A percentile compares a stretch with the other conserved stretches of the same genome.
phyloP scores from a whole-genome alignment of 805 yeast species.

The Pichia pseudocactophila region DNA sequence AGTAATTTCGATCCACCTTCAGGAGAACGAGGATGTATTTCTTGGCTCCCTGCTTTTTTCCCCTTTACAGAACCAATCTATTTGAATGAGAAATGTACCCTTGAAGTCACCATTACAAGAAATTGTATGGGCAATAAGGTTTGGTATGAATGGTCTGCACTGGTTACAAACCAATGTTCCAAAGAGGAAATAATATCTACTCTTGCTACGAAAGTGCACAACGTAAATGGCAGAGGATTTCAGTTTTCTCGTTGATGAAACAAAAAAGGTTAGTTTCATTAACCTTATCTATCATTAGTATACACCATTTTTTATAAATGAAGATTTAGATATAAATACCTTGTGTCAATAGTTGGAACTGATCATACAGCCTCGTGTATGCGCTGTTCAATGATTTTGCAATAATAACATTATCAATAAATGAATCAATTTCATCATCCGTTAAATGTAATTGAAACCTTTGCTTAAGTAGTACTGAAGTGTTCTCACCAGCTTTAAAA shows the following conservation, averaged over 20 bases:
- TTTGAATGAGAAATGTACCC: slow-evolving; percentile 44
- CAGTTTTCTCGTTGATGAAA: neutral
- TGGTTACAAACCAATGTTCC: too few species aligned
- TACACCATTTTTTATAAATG: neutral
- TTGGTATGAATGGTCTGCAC: slow-evolving; percentile 62
- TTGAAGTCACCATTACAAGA: slow-evolving; percentile 45
- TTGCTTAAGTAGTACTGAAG: slow-evolving; percentile 70
- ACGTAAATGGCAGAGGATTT: slow-evolving; percentile 10
- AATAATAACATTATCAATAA: slow-evolving; percentile 70
- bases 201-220: slow-evolving; percentile 25
- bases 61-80: slow-evolving; percentile 49
- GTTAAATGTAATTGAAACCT: slow-evolving; percentile 70
- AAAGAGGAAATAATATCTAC: too few species aligned
- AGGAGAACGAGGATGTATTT: slow-evolving; percentile 21
- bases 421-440: slow-evolving; percentile 64
- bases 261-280: too few species aligned
- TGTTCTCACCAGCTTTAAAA: slow-evolving; percentile 78
- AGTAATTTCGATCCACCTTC: slow-evolving; percentile 36
- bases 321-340: slow-evolving; percentile 66
- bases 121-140: slow-evolving; percentile 32
- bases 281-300: neutral
- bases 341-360: slow-evolving; percentile 88
- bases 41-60: slow-evolving; percentile 66
- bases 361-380: slow-evolving; percentile 90
- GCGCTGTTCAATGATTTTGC: slow-evolving; percentile 79